phyloP scores from a whole-genome alignment of 305 asterid genomes.

The Fraxinus greggii region DNA sequence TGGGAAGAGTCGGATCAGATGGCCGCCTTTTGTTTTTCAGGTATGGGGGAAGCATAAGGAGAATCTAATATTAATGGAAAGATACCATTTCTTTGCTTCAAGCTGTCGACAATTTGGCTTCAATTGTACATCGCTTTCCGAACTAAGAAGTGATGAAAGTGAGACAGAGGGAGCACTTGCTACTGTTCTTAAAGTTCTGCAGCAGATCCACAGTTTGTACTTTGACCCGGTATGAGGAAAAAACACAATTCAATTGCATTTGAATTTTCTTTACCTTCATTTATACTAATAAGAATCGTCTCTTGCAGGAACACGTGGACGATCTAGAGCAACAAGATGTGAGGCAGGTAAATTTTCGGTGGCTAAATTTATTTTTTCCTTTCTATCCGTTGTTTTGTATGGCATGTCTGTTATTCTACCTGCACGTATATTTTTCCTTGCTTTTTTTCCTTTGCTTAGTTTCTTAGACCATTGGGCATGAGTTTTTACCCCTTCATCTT shows the following conservation, averaged over 20 bases:
- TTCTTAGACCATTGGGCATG: neutral
- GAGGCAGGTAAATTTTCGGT: slow-evolving; percentile 54
- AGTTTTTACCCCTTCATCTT: neutral
- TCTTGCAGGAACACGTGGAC: slow-evolving; percentile 44
- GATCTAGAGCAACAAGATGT: slow-evolving; percentile 54
- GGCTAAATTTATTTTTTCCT: slow-evolving; percentile 4
- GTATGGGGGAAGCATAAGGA: slow-evolving; percentile 87
- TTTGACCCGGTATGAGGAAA: slow-evolving; percentile 44
- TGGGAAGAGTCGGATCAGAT: slow-evolving; percentile 9
- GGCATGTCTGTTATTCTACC: neutral
- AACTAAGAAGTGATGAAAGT: slow-evolving; percentile 68
- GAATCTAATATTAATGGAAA: slow-evolving; percentile 80
- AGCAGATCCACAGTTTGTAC: slow-evolving; percentile 55
- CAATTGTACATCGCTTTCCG: slow-evolving; percentile 60
- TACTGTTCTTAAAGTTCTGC: slow-evolving; percentile 59
- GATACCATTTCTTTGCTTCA: slow-evolving; percentile 88
- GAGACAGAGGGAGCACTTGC: slow-evolving; percentile 76
- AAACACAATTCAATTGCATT: neutral
- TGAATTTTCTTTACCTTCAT: slow-evolving; percentile 9
- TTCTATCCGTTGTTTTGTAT: neutral
- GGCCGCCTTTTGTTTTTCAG: slow-evolving; percentile 29
- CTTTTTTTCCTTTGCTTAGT: neutral
- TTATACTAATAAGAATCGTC: slow-evolving; percentile 7
- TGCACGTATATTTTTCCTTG: neutral
- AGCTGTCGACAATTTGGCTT: slow-evolving; percentile 76